Base-by-base conservation (phyloP, 2,329 filamentous ascomycete genomes). In the Talaromyces sp. region DNA sequence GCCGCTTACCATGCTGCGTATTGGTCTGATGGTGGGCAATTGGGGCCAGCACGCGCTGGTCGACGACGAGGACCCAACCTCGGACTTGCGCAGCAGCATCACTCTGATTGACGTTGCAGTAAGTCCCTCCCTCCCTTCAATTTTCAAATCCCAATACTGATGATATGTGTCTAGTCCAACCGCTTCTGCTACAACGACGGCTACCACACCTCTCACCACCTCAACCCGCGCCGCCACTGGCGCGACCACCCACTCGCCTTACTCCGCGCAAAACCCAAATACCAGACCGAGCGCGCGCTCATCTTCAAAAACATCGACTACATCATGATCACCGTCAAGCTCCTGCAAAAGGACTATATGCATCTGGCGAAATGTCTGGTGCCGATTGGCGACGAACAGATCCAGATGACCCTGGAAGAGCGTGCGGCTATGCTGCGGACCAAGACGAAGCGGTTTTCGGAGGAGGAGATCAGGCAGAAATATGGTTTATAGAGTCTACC, bases 41-140 rank as follows among this genome's bases (percentile, higher is more conserved):
- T 93, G 89, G 88, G 90, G 88, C 3, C 90, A 93, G 70, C 90
- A 93, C 70, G 89, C 89, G 1, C 87, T 93, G 64, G 89, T 93
- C 7, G 89, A 93, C 67, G 83, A 87, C 21, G 77, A 85, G 12
- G 86, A 91, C 65, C 90, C 90, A 0, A 84, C 90, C 67, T 92
- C 88, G 0, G 89, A 93, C 69, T 92, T 87, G 67, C 81, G 89
- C 38, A 91, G 88, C 0, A 92, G 89, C 71, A 89, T 92, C 65
- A 92, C 90, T 0, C 71, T 93, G 26, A 86, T 93, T 58, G 90
- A 93, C 68, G 88, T 92, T 7, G 81, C 87, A 7, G 89, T 91
- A n/a, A n/a, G n/a, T n/a, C n/a, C n/a, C n/a, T n/a, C n/a, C n/a
- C n/a, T n/a, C n/a, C n/a, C n/a, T n/a, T n/a, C n/a, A n/a, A n/a